These are phyloP conservation scores for Schizonepeta tenuifolia DNA, from an alignment of 257 asterid genomes.

Conservation along the genomic window DNA sequence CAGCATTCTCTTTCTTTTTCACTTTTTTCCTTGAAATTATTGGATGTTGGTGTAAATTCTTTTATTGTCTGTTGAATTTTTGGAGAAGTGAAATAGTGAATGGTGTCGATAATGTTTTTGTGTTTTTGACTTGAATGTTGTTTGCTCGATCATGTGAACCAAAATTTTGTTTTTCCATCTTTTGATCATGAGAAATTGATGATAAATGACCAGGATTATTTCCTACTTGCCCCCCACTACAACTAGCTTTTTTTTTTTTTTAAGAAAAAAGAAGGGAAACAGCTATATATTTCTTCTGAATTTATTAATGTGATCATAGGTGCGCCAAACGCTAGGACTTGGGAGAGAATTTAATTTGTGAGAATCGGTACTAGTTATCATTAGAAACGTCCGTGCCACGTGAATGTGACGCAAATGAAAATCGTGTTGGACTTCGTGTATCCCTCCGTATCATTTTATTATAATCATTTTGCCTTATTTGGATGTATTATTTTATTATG, in stretches of 20 bases:
- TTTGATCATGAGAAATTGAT: background rate
- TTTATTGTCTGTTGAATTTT: slow-evolving; percentile 9
- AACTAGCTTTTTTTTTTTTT: background rate
- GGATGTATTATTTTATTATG: no score
- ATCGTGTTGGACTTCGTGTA: background rate
- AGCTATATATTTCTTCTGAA: background rate
- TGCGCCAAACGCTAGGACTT: background rate
- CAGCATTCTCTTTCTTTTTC: background rate
- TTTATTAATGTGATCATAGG: background rate
- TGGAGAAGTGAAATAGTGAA: slow-evolving; percentile 10
- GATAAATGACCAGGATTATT: background rate
- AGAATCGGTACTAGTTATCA: background rate
- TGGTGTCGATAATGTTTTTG: slow-evolving; percentile 7
- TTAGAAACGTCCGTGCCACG: background rate
- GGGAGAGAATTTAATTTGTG: background rate
- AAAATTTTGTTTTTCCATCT: background rate
- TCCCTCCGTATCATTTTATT: no score
- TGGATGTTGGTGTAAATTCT: slow-evolving; percentile 1
- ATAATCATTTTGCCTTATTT: no score
- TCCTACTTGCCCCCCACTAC: background rate
- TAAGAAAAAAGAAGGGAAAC: no score
- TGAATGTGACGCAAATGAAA: background rate
- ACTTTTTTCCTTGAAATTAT: background rate
- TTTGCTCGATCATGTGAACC: slow-evolving; percentile 32
- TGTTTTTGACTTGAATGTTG: slow-evolving; percentile 9